phyloP scores from a whole-genome alignment of 768 basidiomycete species.

The Strobilomyces dryophilus region DNA sequence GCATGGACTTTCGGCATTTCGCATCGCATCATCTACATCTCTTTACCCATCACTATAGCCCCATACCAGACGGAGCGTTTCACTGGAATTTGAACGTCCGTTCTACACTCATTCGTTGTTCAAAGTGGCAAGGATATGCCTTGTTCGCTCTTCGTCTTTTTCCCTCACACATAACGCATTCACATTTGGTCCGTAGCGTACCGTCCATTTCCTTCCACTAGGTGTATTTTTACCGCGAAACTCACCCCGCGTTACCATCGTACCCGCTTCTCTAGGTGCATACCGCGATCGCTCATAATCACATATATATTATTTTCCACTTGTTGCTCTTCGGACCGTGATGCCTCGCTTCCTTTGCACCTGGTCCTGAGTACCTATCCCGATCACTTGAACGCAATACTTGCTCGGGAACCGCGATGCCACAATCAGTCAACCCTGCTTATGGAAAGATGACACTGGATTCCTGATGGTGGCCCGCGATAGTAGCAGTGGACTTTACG shows the following conservation, averaged over 20 bases:
- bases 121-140: constrained; percentile 8
- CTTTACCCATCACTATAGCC: constrained; percentile 10
- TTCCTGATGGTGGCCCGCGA: constrained; percentile 5
- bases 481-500: not conserved
- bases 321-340: not conserved
- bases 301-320: constrained; percentile 3
- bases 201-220: not conserved
- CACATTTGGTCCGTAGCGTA: constrained; percentile 12
- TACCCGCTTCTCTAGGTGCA: constrained; percentile 14
- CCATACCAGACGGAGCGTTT: constrained; percentile 15
- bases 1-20: constrained; percentile 23
- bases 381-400: not conserved
- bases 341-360: not conserved
- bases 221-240: constrained; percentile 23
- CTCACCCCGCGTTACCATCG: constrained; percentile 14
- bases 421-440: not conserved
- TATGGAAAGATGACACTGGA: not conserved
- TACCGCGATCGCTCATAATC: constrained; percentile 12
- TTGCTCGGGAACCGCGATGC: not conserved
- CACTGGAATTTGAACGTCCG: constrained; percentile 30
- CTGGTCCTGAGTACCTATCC: not conserved
- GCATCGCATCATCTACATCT: constrained; percentile 20
- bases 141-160: constrained; percentile 3
- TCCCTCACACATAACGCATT: constrained; percentile 13
- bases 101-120: constrained; percentile 16